Base-by-base conservation (phyloP, 345 rosid genomes). In the Luvunga scandens region DNA sequence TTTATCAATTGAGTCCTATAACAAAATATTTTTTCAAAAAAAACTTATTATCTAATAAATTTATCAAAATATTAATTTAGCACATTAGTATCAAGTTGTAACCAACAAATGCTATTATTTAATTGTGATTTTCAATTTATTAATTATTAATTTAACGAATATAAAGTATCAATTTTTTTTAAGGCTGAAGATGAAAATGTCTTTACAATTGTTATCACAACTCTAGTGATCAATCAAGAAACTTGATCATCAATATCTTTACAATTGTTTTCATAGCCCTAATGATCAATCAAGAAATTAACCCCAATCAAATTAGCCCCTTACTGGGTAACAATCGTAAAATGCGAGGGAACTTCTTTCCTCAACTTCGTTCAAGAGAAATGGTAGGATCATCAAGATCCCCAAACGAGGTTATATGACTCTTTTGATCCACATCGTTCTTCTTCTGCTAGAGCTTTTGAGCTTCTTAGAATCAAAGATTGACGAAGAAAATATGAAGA, bases 31-130 rank as follows among this genome's bases (percentile, higher is more conserved):
- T 9, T 39, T 39, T 39, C n/a, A n/a, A 36, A 12, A 42, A 42
- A 42, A 13, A 45, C 2, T 45, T 45, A 45, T 13, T 13, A 45
- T 1, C 5, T 13, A 45, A 12, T 13, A 45, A 42, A 45, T 1
- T 13, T 0, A 0, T 12, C 4, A 45, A 45, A 13, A 12, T 45
- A 13, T 45, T 45, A 45, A 45, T 45, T 42, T 45, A 45, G 0
- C 1, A 45, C 16, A 1, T 45, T 45, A 1, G 4, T 45, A 0
- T 0, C 5, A 12, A 45, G 5, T 13, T 5, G 2, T 0, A 45
- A 13, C 16, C 1, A 45, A 10, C 5, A 13, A 45, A 45, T 12
- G 3, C 0, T 45, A 45, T 45, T 45, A 45, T 45, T 45, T 45
- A 13, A 3, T 45, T 13, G 5, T 3, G 0, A 13, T 45, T 45